These are phyloP conservation scores for Saccharomycopsis capsularis DNA, from an alignment of 805 yeast species.

Conservation along the genomic window DNA sequence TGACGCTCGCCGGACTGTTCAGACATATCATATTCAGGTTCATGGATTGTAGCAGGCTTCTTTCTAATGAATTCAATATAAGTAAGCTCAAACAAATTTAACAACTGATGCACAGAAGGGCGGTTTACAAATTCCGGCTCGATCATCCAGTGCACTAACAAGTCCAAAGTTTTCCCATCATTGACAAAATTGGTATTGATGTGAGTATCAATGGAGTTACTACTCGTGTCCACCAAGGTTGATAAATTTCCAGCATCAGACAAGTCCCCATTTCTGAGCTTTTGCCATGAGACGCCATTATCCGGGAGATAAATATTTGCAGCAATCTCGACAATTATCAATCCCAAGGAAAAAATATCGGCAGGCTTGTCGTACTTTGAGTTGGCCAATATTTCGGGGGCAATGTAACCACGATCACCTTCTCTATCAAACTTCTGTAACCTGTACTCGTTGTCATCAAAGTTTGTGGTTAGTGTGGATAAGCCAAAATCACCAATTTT, in stretches of 20 bases:
- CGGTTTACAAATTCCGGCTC: constrained; percentile 73
- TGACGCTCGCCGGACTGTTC: not conserved
- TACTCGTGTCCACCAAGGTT: not conserved
- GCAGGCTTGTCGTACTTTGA: constrained; percentile 87
- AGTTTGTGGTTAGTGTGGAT: constrained; percentile 45
- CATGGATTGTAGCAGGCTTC: constrained; percentile 91
- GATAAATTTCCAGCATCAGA: constrained; percentile 89
- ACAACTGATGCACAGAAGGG: constrained; percentile 48
- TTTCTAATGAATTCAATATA: constrained; percentile 35
- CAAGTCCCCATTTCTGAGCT: constrained; percentile 87
- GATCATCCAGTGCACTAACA: constrained; percentile 81
- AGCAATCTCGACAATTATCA: constrained; percentile 90
- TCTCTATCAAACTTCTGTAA: constrained; percentile 55
- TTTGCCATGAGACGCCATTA: constrained; percentile 95
- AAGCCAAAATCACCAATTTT: constrained; percentile 97
- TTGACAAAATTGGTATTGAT: constrained; percentile 45
- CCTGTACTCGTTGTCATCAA: not conserved
- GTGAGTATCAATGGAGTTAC: not conserved
- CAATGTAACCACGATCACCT: constrained; percentile 96
- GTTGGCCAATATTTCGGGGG: constrained; percentile 85
- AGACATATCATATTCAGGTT: constrained; percentile 56
- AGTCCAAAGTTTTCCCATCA: constrained; percentile 69
- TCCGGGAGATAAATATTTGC: constrained; percentile 94
- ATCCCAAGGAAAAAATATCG: constrained; percentile 89
- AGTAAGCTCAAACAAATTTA: constrained; percentile 43